Evolutionary conservation across 768 basidiomycete species (phyloP).

Genomic region (Mrakia frigida): DNA sequence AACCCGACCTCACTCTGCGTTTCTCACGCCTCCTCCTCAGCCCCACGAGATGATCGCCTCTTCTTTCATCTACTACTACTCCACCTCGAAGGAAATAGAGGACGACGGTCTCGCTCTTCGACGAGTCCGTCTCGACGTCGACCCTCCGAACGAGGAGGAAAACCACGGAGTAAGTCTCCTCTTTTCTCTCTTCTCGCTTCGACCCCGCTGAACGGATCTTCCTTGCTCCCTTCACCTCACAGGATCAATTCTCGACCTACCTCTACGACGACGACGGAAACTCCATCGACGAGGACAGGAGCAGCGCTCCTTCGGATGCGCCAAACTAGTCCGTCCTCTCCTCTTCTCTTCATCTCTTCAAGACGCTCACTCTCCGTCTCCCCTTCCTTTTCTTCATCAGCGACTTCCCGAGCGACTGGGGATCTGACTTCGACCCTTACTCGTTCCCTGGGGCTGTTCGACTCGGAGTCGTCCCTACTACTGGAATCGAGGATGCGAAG

Average conservation of each 20-base stretch:
- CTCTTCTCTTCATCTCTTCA: neutral
- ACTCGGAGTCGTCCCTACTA: conserved; percentile 23
- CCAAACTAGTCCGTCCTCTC: neutral
- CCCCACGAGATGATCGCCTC: conserved; percentile 31
- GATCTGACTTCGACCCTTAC: conserved; percentile 14
- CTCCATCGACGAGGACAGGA: neutral
- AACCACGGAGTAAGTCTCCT: neutral
- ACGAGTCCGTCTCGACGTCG: conserved; percentile 17
- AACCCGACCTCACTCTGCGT: neutral
- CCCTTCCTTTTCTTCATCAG: neutral
- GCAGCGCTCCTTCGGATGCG: neutral
- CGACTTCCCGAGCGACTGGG: conserved; percentile 30
- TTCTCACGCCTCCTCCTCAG: neutral
- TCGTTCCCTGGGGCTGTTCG: conserved; percentile 6
- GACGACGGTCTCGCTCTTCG: conserved; percentile 25
- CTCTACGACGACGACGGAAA: conserved; percentile 1
- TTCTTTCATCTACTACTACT: conserved; percentile 31
- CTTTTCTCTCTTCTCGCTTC: neutral
- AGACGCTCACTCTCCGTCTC: neutral
- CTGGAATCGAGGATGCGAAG: neutral
- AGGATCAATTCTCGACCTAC: neutral
- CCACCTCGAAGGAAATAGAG: conserved; percentile 1
- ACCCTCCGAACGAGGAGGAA: conserved; percentile 12
- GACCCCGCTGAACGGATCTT: neutral
- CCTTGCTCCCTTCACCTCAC: neutral